Base-by-base conservation (phyloP, 805 yeast species). In the Zygosaccharomyces rouxii region DNA sequence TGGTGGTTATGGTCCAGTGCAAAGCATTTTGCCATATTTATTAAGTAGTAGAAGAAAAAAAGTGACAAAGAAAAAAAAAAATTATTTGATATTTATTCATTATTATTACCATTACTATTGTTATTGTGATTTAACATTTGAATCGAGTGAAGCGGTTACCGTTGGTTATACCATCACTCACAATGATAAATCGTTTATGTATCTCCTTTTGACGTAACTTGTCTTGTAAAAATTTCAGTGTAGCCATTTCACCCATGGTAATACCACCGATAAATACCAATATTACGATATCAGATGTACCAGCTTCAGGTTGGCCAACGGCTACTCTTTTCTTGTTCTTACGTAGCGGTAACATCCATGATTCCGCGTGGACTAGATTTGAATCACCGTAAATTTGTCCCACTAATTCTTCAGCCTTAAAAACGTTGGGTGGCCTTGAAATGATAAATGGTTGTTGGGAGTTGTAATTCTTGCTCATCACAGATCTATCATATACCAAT, bases 241-340 rank as follows among this genome's bases (percentile, higher is more conserved):
- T 81, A 3, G 92, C 79, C 14, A 90, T 71, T 65, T 92, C 99
- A 7, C 94, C 81, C 61, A 86, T 75, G 0, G 97, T 88, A 6
- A 90, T 70, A 0, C 99, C 98, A 11, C 98, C 98, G 35, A 90
- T 59, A 52, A 84, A 67, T 6, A 81, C 78, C 44, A 87, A 56
- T 51, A 88, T 59, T 50, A 67, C 63, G 2, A 59, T 49, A 31
- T 63, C 67, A 9, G 30, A 41, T 11, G 42, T 43, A 14, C 28
- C 25, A 13, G 38, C 25, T 14, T 41, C 43, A 22, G 38, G 38
- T 14, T 48, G 44, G 4, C 54, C 56, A 18, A 48, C 44, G 1
- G 44, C 29, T 35, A 52, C 55, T 16, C 55, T 46, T 49, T 30
- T 46, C 30, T 48, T 52, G 21, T 46, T 47, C 29, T 47, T 52